Base-by-base conservation (phyloP, 257 asterid genomes). In the Jacaranda mimosifolia region DNA sequence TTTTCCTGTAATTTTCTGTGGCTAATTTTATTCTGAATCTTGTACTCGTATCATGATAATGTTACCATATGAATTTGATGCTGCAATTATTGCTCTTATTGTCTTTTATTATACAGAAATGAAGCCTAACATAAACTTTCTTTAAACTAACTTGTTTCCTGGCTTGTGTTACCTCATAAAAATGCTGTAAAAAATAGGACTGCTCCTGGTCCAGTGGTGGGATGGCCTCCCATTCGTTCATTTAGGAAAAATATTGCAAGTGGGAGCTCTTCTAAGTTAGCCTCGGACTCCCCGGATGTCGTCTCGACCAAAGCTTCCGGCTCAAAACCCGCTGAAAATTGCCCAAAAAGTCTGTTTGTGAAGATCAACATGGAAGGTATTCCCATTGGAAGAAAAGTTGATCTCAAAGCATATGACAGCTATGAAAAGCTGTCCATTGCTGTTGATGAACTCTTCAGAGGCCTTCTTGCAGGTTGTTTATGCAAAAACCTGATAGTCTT, bases 341-440 rank as follows among this genome's bases (percentile, higher is more conserved):
- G 79, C 81, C 80, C 80, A 15, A 87, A 81, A 76, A 86, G 88
- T 19, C 81, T 77, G 76, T 89, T 93, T 80, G 99, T 95, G 80
- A 95, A 95, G 93, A 91, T 95, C 84, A 95, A 95, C 80, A 95
- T 95, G 99, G 98, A 95, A 75, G 98, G 99, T 15, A 81, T 95
- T 26, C 98, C 98, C 21, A 95, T 93, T 70, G 99, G 99, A 56
- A 87, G 99, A 60, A 95, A 95, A 85, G 91, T 95, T 13, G 94
- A 95, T 83, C 97, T 95, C 9, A 88, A 86, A 81, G 88, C 96
- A 3, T 83, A 82, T 43, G 89, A 91, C 49, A 90, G 90, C 76
- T 95, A 95, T 39, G 93, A 91, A 18, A 93, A 91, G 64, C 92
- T 95, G 9, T 87, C 98, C 36, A 19, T 79, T 65, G 94, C 90